Base-by-base conservation (phyloP, 352 stramenopile species). In the Salisapilia sapeloensis region DNA sequence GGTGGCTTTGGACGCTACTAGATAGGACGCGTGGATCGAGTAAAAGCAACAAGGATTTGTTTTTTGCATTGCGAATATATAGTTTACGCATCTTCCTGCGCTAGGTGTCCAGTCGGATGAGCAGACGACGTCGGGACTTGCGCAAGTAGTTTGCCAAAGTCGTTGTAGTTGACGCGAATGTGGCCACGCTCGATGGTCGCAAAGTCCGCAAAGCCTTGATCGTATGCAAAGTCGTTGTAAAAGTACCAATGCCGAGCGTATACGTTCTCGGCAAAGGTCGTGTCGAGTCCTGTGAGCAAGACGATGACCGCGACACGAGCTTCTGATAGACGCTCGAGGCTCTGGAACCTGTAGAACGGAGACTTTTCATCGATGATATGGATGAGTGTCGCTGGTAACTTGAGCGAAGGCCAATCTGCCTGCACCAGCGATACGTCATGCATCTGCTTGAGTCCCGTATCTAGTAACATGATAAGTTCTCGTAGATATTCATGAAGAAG, bases 221-320 rank as follows among this genome's bases (percentile, higher is more conserved):
- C 59, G 49, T 58, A 83, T 17, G 60, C 71, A 40, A 87, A 87
- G n/a, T 87, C 65, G 31, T 87, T 63, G 65, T 65, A 87, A 32
- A 87, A 87, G 53, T 87, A 87, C 67, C 81, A 84, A 33, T 84
- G 82, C 13, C 72, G 72, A 10, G 72, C 72, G 33, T 87, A 87
- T 24, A 87, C 72, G 40, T 83, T 87, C 36, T 87, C 72, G 3
- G 58, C 70, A 42, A 87, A 87, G 5, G 72, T 87, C 16, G 65
- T 87, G 42, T 87, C 72, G n/a, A 87, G 60, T 2, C 65, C 72
- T 18, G 72, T 84, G 19, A 87, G 51, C 33, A 87, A 48, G 17
- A 60, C 65, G 24, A 87, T 82, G 18, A 87, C 63, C 10, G 72
- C 62, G 1, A 87, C 67, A 10, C 72, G 67, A 18, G 67, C 80